Conservation (phyloP, 1,139 yeast species). For the Nakaseomyces bracarensis region DNA sequence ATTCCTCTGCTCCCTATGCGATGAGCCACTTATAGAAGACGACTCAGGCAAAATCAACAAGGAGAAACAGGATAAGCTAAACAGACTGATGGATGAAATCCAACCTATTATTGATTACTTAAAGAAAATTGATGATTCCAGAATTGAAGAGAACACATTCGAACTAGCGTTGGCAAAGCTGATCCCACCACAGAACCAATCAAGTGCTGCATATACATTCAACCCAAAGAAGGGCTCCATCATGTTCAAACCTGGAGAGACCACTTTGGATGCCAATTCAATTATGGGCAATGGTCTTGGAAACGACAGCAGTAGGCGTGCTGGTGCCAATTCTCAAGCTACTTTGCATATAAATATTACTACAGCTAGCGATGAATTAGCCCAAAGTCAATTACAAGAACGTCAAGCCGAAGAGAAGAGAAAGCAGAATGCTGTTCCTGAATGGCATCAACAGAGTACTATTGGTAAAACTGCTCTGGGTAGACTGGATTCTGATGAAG, state of each 20-base stretch:
- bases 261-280: conserved; percentile 25
- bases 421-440: conserved; percentile 89
- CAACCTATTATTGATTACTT: conserved; percentile 80
- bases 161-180: conserved; percentile 71
- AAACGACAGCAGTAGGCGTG: conserved; percentile 34
- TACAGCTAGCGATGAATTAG: conserved; percentile 71
- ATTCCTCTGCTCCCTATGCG: conserved; percentile 81
- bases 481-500: conserved; percentile 40
- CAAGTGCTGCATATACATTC: conserved; percentile 55
- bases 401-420: conserved; percentile 67
- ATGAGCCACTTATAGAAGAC: conserved; percentile 68
- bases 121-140: conserved; percentile 77
- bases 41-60: conserved; percentile 79
- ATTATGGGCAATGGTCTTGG: conserved; percentile 29
- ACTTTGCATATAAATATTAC: conserved; percentile 87
- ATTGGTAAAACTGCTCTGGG: conserved; percentile 60
- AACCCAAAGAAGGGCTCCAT: conserved; percentile 37
- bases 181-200: conserved; percentile 72
- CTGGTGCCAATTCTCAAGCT: conserved; percentile 41
- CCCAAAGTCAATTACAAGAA: conserved; percentile 55
- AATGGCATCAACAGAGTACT: conserved; percentile 91
- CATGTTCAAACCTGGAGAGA: conserved; percentile 36
- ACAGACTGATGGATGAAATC: conserved; percentile 77
- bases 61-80: conserved; percentile 73
- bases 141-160: conserved; percentile 81